Evolutionary conservation across 1,139 yeast genomes (phyloP), one percentile per base, ranked within the genome.

Genomic region (Blastobotrys capitulatus): DNA sequence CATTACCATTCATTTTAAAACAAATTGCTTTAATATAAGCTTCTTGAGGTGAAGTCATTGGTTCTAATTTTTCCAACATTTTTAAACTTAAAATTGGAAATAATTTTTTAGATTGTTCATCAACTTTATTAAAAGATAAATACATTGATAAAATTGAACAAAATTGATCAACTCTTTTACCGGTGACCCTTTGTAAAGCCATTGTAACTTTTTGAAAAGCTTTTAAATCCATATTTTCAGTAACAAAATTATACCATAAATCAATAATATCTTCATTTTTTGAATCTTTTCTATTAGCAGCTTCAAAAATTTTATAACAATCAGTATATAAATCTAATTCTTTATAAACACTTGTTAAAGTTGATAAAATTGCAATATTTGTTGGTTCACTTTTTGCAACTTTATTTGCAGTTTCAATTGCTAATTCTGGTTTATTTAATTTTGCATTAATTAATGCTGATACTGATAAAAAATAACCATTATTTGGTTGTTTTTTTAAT

Each of bases 61-160:
- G 82, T 35, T 67, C 64, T 20, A 73, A 59, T 16, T 67, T 64
- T 34, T 78, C 81, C 13, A 82, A 62, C 53, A 82, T 60, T 54
- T 80, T 76, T 48, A 71, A 57, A 0, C 86, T 92, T 42, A 86
- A 69, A 52, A 73, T 71, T 2, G 82, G 79, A 56, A 75, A 80
- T 37, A 85, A 66, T 25, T 64, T 67, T 47, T 65, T 62, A 52
- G 75, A 79, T 46, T 75, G 65, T 2, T 69, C 69, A 6, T 69
- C 32, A 65, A 62, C 44, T 6, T 43, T 47, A 19, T 54, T 62
- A 16, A 44, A 57, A 15, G 66, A 66, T 42, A 57, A 71, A 38
- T 73, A 58, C 57, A 48, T 66, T 57, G 29, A 49, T 34, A 58
- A 76, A n/a, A 63, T 64, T 2, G 80, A 77, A 75, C 80, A 73